Conservation (phyloP, 805 yeast species). For the Wickerhamiella spandovensis region DNA sequence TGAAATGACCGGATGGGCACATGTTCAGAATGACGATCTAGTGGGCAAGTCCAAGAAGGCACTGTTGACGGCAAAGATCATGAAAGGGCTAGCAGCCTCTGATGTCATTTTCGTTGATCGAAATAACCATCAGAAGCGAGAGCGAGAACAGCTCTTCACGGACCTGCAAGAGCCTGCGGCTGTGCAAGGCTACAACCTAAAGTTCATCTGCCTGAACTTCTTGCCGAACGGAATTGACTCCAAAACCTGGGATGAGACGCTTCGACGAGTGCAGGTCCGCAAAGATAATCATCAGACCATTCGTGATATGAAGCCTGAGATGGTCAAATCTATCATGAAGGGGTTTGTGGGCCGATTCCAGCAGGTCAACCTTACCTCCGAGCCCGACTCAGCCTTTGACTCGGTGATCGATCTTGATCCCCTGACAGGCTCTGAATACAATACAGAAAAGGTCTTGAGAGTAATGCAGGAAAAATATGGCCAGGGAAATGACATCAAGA, state of each 20-base stretch:
- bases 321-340: constrained; percentile 50
- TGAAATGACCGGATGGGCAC: constrained; percentile 53
- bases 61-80: constrained; percentile 8
- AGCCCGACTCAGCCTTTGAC: constrained; percentile 62
- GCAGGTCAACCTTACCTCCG: constrained; percentile 31
- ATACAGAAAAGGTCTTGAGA: constrained; percentile 33
- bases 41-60: constrained; percentile 18
- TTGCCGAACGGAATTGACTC: constrained; percentile 29
- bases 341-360: constrained; percentile 65
- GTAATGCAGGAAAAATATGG: constrained; percentile 33
- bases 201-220: constrained; percentile 59
- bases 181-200: constrained; percentile 32
- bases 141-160: constrained; percentile 52
- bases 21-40: constrained; percentile 72
- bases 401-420: constrained; percentile 41
- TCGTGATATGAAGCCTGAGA: constrained; percentile 36
- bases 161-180: constrained; percentile 36
- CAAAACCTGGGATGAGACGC: constrained; percentile 39
- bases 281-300: constrained; percentile 88
- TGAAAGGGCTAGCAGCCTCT: constrained; percentile 25
- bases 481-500: constrained; percentile 19
- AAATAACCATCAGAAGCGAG: constrained; percentile 63
- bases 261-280: constrained; percentile 44
- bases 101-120: constrained; percentile 62
- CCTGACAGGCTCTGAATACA: constrained; percentile 37